Conservation (phyloP, 2,329 filamentous ascomycete species). For the Cercospora beticola region DNA sequence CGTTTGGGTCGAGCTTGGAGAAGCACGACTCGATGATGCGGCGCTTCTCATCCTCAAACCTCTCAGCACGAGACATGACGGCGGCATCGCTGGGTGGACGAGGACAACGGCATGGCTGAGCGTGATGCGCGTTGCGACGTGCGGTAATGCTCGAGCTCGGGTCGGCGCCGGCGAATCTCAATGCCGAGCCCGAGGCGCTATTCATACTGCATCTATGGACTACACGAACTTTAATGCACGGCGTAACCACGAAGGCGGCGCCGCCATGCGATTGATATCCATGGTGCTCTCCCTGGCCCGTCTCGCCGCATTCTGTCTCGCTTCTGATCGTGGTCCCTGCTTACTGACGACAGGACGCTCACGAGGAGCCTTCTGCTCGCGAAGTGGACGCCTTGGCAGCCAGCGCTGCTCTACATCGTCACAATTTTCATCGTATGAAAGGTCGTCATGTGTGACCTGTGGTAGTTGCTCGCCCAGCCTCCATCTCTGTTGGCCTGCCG, state of each 20-base stretch:
- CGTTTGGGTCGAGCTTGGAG: slow-evolving; percentile 81
- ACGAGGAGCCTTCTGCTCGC: background rate
- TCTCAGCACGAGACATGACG: slow-evolving; percentile 61
- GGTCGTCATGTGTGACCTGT: background rate
- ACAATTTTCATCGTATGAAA: background rate
- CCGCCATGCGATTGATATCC: background rate
- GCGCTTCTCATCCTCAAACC: slow-evolving; percentile 94
- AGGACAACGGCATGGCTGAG: background rate
- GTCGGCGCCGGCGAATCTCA: background rate
- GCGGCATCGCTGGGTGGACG: background rate
- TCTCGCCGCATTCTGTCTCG: background rate
- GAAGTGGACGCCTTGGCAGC: background rate
- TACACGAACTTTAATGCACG: background rate
- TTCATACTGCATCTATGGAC: background rate
- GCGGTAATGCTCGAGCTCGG: background rate
- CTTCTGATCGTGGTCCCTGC: background rate
- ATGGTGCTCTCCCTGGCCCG: background rate
- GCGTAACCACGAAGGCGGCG: background rate
- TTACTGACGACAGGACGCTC: background rate
- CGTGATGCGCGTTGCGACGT: background rate
- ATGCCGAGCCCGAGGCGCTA: background rate
- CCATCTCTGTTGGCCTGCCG: background rate
- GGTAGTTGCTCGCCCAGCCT: background rate
- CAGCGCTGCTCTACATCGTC: background rate
- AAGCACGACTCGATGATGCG: slow-evolving; percentile 96